Conservation (phyloP, 2,329 filamentous ascomycete species). For the Xylariales sp. region DNA sequence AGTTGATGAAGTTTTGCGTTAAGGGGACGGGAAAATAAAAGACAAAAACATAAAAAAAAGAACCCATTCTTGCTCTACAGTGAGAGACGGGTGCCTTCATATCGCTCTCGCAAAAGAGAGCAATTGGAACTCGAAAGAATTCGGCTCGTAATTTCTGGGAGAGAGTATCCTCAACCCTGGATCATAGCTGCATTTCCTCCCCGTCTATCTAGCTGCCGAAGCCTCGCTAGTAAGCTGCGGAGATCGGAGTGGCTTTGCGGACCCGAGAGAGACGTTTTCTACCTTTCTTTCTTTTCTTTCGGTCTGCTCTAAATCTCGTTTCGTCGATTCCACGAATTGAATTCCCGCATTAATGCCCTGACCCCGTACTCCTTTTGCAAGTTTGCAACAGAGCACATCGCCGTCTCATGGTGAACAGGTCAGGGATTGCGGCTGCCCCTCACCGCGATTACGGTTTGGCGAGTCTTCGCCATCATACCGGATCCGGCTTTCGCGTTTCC, state of each 20-base stretch:
- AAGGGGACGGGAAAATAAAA: not conserved
- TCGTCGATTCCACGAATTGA: not conserved
- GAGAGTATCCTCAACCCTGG: not conserved
- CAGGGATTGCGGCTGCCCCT: too few species aligned
- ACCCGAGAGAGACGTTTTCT: not conserved
- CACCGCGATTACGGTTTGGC: not conserved
- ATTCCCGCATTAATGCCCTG: not conserved
- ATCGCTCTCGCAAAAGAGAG: conserved; percentile 1
- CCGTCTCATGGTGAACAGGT: not conserved
- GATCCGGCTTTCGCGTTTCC: too few species aligned
- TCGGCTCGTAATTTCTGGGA: not conserved
- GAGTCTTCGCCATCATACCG: not conserved
- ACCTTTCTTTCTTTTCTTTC: not conserved
- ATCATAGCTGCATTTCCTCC: not conserved
- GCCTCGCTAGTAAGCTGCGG: not conserved
- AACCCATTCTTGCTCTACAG: conserved; percentile 10
- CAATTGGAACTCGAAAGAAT: not conserved
- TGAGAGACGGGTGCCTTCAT: not conserved
- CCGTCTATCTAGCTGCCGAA: not conserved
- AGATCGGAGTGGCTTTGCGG: not conserved
- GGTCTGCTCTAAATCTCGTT: not conserved
- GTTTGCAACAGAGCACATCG: not conserved
- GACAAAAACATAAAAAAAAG: conserved; percentile 10
- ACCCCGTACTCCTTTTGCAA: not conserved
- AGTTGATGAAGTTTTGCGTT: too few species aligned